Evolutionary conservation across 352 stramenopile species (phyloP).

Genomic region (Pythium folliculosum): DNA sequence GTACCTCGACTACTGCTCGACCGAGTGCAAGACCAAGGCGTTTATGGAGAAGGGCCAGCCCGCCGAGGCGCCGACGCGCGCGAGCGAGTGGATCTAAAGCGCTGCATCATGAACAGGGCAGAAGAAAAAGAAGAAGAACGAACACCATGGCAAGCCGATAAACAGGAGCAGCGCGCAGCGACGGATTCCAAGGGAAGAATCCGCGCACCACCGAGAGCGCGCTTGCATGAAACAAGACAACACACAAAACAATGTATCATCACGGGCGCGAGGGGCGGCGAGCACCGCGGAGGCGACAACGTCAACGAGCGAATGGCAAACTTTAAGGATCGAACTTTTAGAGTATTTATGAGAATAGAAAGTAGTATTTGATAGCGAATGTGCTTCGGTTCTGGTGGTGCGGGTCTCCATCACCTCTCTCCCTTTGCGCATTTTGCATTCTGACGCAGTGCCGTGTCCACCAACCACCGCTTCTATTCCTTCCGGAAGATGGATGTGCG

Average conservation of each 20-base stretch:
- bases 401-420: not conserved
- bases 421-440: not conserved
- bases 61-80: conserved; percentile 1
- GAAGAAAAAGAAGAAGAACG: not conserved
- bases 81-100: conserved; percentile 32
- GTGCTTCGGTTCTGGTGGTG: not conserved
- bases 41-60: conserved; percentile 8
- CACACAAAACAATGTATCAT: conserved; percentile 1
- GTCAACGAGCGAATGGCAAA: not conserved
- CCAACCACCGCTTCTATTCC: too few relatives aligned
- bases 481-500: not conserved
- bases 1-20: conserved; percentile 35
- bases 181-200: conserved; percentile 8
- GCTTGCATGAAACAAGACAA: not conserved
- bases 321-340: conserved; percentile 25
- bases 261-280: not conserved
- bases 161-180: not conserved
- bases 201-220: not conserved
- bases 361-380: conserved; percentile 11
- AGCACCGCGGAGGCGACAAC: not conserved
- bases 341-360: conserved; percentile 29
- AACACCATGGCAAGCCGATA: not conserved
- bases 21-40: conserved; percentile 32
- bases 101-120: not conserved
- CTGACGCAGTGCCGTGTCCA: not conserved